These are phyloP conservation scores for Eudorina sp. DNA, from an alignment of 139 green algal genomes.

Conservation along the genomic window DNA sequence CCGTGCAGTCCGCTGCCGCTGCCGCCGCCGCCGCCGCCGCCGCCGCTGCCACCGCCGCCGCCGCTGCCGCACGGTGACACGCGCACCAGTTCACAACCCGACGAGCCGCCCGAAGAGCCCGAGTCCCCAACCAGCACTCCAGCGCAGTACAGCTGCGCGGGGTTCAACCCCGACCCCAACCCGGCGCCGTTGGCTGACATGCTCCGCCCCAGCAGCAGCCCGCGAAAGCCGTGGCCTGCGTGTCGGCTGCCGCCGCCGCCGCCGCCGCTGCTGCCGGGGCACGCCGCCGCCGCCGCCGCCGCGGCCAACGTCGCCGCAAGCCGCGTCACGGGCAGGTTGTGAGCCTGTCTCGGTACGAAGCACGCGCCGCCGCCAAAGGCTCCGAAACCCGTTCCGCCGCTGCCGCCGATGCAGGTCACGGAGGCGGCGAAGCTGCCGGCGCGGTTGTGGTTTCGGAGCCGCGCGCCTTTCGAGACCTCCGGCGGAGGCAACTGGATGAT, in stretches of 20 bases:
- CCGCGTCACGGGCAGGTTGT: not conserved
- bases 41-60: no score
- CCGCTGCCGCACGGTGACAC: not conserved
- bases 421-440: not conserved
- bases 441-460: not conserved
- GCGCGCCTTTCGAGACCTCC: no score
- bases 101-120: not conserved
- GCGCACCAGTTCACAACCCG: not conserved
- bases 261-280: not conserved
- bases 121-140: not conserved
- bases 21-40: not conserved
- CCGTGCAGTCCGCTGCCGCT: not conserved
- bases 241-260: not conserved
- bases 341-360: not conserved
- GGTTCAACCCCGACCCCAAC: not conserved
- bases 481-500: not conserved
- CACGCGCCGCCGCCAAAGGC: not conserved
- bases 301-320: not conserved
- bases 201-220: not conserved
- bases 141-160: not conserved
- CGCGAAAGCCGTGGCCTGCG: not conserved
- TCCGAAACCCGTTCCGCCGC: no score
- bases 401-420: not conserved
- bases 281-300: not conserved
- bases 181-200: not conserved